Evolutionary conservation across 1,284 basidiomycete genomes (phyloP).

Genomic region (Cryptococcus floricola): DNA sequence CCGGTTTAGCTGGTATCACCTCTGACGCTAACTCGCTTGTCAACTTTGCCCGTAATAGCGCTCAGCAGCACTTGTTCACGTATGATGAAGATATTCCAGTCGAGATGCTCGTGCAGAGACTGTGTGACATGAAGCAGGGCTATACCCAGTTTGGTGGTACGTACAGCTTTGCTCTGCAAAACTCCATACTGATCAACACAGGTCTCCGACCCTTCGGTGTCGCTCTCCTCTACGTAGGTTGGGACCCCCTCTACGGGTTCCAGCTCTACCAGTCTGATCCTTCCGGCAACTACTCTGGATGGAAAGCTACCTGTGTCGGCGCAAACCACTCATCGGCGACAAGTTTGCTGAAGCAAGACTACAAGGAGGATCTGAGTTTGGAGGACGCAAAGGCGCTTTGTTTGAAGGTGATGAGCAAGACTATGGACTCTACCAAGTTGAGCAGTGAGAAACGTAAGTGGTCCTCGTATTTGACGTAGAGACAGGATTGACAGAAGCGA

Average conservation of each 20-base stretch:
- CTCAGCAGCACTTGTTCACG: constrained; percentile 79
- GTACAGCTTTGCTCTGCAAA: constrained; percentile 22
- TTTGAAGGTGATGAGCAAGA: constrained; percentile 95
- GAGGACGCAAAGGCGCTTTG: constrained; percentile 90
- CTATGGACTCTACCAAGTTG: constrained; percentile 96
- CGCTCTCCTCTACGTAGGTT: constrained; percentile 91
- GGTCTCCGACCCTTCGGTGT: constrained; percentile 97
- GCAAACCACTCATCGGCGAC: constrained; percentile 76
- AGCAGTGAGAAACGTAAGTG: constrained; percentile 87
- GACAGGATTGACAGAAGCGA: background rate
- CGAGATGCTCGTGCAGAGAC: constrained; percentile 84
- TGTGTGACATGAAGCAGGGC: constrained; percentile 97
- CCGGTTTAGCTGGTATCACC: constrained; percentile 91
- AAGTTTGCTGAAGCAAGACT: constrained; percentile 88
- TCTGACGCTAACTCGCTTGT: constrained; percentile 97
- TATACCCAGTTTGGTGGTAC: constrained; percentile 95
- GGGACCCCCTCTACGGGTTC: constrained; percentile 93
- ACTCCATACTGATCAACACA: constrained; percentile 33
- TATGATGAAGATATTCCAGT: constrained; percentile 99
- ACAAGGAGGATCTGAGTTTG: constrained; percentile 88
- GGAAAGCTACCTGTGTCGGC: constrained; percentile 98
- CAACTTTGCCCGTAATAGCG: constrained; percentile 87
- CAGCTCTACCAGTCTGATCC: constrained; percentile 98
- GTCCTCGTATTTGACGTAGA: background rate
- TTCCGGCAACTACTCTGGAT: constrained; percentile 96